Evolutionary conservation across 2,329 filamentous ascomycete genomes (phyloP).

Genomic region (Penicillium frequentans): DNA sequence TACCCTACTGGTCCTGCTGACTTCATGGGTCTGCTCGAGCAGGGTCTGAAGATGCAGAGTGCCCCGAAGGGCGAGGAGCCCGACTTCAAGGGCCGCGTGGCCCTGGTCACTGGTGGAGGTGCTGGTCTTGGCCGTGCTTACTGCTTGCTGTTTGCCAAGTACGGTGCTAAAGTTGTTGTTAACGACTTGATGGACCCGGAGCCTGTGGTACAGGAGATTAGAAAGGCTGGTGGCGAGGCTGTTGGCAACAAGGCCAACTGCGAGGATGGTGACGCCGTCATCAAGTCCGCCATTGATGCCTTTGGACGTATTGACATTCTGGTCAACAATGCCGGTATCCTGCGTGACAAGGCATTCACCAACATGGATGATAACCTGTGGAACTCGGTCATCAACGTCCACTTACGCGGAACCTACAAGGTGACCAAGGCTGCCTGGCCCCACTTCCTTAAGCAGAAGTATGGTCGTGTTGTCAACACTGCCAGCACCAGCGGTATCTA

Average conservation of each 20-base stretch:
- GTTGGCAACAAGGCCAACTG: conserved; percentile 91
- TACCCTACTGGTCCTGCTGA: conserved; percentile 84
- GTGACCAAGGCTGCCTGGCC: conserved; percentile 97
- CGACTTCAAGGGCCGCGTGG: conserved; percentile 82
- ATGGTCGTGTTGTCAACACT: conserved; percentile 94
- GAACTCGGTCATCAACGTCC: conserved; percentile 89
- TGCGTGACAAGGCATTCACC: conserved; percentile 94
- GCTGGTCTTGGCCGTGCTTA: conserved; percentile 91
- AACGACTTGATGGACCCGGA: conserved; percentile 96
- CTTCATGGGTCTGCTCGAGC: conserved; percentile 81
- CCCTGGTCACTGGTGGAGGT: conserved; percentile 82
- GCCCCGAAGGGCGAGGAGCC: conserved; percentile 72
- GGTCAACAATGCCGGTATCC: conserved; percentile 97
- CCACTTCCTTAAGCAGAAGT: conserved; percentile 97
- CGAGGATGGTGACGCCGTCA: conserved; percentile 85
- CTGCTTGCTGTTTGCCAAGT: conserved; percentile 80
- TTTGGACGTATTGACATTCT: conserved; percentile 93
- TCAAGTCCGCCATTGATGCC: conserved; percentile 90
- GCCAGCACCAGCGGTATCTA: conserved; percentile 97
- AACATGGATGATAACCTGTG: conserved; percentile 97
- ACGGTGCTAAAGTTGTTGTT: conserved; percentile 82
- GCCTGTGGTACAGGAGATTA: conserved; percentile 86
- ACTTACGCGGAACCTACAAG: conserved; percentile 93
- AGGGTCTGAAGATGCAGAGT: conserved; percentile 73
- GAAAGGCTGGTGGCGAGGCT: conserved; percentile 83